Percentiles rank a stretch among this genome's conserved stretches.
Conservation (phyloP, 2,329 filamentous ascomycete genomes). For the Penicillium sp. region DNA sequence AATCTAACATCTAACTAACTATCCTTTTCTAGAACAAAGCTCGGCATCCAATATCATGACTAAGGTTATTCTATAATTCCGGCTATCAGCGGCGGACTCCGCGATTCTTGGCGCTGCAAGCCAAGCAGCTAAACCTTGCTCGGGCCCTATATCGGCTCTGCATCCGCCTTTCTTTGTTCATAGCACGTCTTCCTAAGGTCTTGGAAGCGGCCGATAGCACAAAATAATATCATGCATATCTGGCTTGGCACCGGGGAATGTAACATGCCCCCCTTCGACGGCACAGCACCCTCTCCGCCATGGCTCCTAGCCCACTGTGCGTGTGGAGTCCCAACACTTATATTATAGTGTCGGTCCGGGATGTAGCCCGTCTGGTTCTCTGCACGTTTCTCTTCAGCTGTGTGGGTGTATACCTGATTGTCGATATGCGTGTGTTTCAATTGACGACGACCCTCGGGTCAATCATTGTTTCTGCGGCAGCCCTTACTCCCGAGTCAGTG, state of each 20-base stretch:
- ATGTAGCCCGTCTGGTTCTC: neutral
- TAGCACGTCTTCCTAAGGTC: neutral
- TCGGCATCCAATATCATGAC: neutral
- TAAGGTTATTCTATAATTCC: neutral
- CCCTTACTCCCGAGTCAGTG: conserved; percentile 33
- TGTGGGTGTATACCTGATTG: conserved; percentile 4
- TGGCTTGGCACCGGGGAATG: conserved; percentile 18
- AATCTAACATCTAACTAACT: no score
- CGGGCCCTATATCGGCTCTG: neutral
- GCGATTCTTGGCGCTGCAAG: conserved; percentile 23
- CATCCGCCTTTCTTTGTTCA: conserved; percentile 6
- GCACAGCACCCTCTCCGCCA: conserved; percentile 2
- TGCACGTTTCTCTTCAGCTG: conserved; percentile 4
- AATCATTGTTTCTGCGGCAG: conserved; percentile 23
- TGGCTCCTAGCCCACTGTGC: neutral
- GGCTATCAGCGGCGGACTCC: conserved; percentile 16
- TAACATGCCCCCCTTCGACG: conserved; percentile 16
- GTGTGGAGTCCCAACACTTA: neutral
- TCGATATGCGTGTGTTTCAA: conserved; percentile 25
- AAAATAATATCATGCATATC: conserved; percentile 13
- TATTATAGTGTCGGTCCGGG: neutral
- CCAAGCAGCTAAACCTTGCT: conserved; percentile 8
- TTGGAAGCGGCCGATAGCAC: neutral
- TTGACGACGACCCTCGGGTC: conserved; percentile 28
- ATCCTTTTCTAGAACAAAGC: neutral